phyloP scores from a whole-genome alignment of 139 green algal genomes.

The Yamagishiella unicocca region DNA sequence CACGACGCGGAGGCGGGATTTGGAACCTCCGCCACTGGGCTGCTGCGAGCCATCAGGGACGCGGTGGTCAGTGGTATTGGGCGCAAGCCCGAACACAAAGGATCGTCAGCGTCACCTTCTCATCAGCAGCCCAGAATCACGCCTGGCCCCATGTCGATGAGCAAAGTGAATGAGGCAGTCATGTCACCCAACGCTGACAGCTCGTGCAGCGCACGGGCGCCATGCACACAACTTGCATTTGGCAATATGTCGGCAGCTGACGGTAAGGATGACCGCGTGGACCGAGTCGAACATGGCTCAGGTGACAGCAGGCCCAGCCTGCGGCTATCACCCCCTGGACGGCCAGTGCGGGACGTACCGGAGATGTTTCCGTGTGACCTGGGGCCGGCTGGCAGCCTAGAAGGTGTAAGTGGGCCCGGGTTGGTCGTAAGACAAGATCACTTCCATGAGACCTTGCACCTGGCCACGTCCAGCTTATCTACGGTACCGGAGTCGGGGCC shows the following conservation, averaged over 20 bases:
- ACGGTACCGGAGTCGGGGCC: constrained; percentile 21
- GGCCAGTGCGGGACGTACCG: background rate
- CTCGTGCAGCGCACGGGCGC: background rate
- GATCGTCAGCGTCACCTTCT: no score
- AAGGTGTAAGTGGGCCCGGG: background rate
- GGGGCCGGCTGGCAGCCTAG: background rate
- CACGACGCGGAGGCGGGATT: background rate
- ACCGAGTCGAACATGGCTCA: no score
- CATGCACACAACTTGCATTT: background rate
- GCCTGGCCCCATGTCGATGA: background rate
- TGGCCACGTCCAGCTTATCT: background rate
- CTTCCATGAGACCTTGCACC: background rate
- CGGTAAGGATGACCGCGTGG: no score
- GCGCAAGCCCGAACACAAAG: no score
- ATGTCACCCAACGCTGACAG: background rate
- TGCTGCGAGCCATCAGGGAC: background rate
- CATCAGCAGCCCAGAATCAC: no score
- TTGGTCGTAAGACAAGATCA: background rate
- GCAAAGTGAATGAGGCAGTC: background rate
- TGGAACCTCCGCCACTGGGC: background rate
- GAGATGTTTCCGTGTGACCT: background rate
- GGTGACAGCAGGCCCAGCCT: background rate
- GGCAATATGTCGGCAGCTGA: no score
- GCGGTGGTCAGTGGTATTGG: background rate
- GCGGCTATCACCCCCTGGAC: background rate